A percentile compares a stretch with the other conserved stretches of the same genome.
Conservation (phyloP, 257 asterid species). For the Schizonepeta tenuifolia region DNA sequence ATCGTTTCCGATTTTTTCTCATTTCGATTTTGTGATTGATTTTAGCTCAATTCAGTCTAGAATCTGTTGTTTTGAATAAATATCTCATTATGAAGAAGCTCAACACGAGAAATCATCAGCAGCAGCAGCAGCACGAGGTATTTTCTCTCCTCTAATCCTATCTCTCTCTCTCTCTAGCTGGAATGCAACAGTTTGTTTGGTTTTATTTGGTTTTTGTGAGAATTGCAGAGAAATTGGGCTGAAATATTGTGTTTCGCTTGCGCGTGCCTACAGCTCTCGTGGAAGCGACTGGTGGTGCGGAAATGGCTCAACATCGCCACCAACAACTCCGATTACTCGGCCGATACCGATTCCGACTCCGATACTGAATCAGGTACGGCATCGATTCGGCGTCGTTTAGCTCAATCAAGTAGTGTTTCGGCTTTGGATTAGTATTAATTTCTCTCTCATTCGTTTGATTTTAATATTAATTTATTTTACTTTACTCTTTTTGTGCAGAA, state of each 20-base stretch:
- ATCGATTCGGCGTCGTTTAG: slow-evolving; percentile 22
- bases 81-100: slow-evolving; percentile 41
- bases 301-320: slow-evolving; percentile 79
- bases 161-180: not conserved
- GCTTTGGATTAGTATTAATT: not conserved
- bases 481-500: slow-evolving; percentile 43
- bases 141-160: not conserved
- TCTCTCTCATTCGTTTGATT: not conserved
- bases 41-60: slow-evolving; percentile 26
- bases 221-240: slow-evolving; percentile 82
- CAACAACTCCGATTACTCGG: slow-evolving; percentile 80
- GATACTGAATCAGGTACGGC: slow-evolving; percentile 46
- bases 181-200: not conserved
- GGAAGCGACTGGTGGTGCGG: slow-evolving; percentile 89
- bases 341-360: slow-evolving; percentile 69
- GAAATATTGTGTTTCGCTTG: slow-evolving; percentile 89
- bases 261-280: slow-evolving; percentile 90
- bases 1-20: not conserved
- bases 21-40: slow-evolving; percentile 14
- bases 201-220: slow-evolving; percentile 23
- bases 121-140: slow-evolving; percentile 43
- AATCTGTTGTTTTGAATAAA: not conserved
- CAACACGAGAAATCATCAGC: slow-evolving; percentile 34
- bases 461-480: not conserved
- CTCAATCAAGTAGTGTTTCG: not conserved